These are phyloP conservation scores for Pyrenula massariospora DNA, from an alignment of 495 filamentous ascomycete species.

Conservation along the genomic window DNA sequence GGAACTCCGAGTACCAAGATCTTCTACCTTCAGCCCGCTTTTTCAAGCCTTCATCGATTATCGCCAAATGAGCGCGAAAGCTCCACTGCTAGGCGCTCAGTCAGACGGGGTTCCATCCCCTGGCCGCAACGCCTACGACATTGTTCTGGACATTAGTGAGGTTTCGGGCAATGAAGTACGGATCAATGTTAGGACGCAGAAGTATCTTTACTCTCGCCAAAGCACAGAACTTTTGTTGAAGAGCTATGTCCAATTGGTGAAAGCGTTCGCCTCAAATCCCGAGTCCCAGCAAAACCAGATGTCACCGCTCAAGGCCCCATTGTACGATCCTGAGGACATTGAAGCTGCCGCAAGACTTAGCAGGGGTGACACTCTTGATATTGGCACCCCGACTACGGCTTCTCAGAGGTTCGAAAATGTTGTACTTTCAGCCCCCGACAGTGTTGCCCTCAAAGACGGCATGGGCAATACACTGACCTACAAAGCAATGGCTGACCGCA, in stretches of 20 bases:
- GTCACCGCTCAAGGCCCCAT: not conserved
- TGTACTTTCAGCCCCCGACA: not conserved
- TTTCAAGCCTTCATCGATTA: conserved; percentile 29
- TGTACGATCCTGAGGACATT: not conserved
- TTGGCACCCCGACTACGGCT: not conserved
- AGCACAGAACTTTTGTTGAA: not conserved
- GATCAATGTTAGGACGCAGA: not conserved
- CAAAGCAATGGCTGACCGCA: conserved; percentile 1
- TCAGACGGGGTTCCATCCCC: conserved; percentile 7
- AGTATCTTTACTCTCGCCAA: not conserved
- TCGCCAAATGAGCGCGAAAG: conserved; percentile 6
- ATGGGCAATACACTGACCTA: conserved; percentile 5
- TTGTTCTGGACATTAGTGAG: conserved; percentile 13
- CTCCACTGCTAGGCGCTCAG: conserved; percentile 2
- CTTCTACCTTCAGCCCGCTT: not conserved
- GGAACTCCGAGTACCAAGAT: conserved; percentile 5
- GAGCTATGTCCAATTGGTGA: conserved; percentile 2
- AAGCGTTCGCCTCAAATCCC: not conserved
- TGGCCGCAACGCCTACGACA: conserved; percentile 15
- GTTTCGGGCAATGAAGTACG: not conserved
- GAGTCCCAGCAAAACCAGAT: not conserved
- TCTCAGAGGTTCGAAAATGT: conserved; percentile 4
- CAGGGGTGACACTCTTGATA: not conserved
- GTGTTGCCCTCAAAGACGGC: conserved; percentile 7
- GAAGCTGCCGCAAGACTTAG: not conserved